Evolutionary conservation across 768 basidiomycete genomes (phyloP).

Genomic region (Amanita brunnescens): DNA sequence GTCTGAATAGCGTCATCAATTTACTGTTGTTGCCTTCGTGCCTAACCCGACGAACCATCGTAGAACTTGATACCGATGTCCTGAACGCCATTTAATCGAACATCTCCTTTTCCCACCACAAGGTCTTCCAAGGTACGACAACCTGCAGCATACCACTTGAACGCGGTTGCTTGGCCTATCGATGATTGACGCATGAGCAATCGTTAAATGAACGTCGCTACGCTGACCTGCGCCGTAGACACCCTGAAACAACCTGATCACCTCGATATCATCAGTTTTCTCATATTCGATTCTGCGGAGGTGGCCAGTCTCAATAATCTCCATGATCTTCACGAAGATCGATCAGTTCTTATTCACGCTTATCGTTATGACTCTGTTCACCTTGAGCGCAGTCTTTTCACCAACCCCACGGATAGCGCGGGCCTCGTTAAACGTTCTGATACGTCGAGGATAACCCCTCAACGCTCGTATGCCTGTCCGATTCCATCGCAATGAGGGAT

Average conservation of each 20-base stretch:
- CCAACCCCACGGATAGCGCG: constrained; percentile 53
- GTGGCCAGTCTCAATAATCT: constrained; percentile 70
- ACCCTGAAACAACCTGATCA: constrained; percentile 55
- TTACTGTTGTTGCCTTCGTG: constrained; percentile 1
- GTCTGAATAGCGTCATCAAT: constrained; percentile 33
- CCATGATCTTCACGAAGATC: constrained; percentile 51
- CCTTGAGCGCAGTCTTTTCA: constrained; percentile 71
- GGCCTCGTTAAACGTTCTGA: constrained; percentile 53
- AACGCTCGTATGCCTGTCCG: constrained; percentile 50
- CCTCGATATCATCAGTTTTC: constrained; percentile 51
- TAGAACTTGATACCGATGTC: constrained; percentile 63
- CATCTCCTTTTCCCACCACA: constrained; percentile 43
- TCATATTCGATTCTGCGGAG: constrained; percentile 62
- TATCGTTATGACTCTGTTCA: constrained; percentile 5
- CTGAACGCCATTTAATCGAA: constrained; percentile 52
- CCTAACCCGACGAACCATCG: constrained; percentile 38
- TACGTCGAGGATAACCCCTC: constrained; percentile 45
- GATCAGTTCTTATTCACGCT: background rate
- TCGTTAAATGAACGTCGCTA: background rate
- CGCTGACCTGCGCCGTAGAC: constrained; percentile 80
- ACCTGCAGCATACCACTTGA: constrained; percentile 67
- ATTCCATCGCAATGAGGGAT: background rate
- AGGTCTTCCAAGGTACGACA: constrained; percentile 77
- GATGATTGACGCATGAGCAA: background rate
- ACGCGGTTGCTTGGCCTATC: constrained; percentile 56